These are phyloP conservation scores for Saccharomyces cerevisiae DNA, from an alignment of 805 yeast genomes.

Conservation along the genomic window DNA sequence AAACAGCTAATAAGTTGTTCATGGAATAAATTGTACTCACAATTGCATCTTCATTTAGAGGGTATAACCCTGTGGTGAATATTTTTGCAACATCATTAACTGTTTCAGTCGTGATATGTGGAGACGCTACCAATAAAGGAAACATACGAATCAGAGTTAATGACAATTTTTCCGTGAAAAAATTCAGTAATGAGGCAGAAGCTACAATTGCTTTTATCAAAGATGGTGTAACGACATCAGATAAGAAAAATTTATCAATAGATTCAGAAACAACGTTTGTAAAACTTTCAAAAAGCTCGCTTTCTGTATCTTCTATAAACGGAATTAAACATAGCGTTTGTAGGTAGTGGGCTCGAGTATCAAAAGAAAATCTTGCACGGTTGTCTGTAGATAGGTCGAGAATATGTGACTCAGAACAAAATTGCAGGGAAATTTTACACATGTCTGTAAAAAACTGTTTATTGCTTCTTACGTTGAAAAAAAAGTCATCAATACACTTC, in stretches of 20 bases:
- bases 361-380: constrained; percentile 16
- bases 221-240: constrained; percentile 13
- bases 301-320: constrained; percentile 37
- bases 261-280: constrained; percentile 42
- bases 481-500: constrained; percentile 30
- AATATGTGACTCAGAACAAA: constrained; percentile 10
- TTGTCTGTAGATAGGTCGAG: constrained; percentile 15
- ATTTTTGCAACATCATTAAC: constrained; percentile 47
- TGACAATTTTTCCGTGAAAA: constrained; percentile 28
- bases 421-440: constrained; percentile 22
- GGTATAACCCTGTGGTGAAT: constrained; percentile 59
- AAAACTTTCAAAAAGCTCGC: constrained; percentile 37
- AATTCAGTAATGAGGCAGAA: constrained; percentile 48
- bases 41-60: constrained; percentile 70
- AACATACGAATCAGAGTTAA: constrained; percentile 33
- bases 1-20: constrained; percentile 60
- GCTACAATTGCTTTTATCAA: constrained; percentile 37
- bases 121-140: constrained; percentile 51
- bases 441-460: constrained; percentile 26
- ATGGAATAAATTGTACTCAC: constrained; percentile 79
- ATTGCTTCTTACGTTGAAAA: constrained; percentile 30
- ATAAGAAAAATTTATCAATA: constrained; percentile 41
- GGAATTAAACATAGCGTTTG: constrained; percentile 28
- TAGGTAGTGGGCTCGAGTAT: constrained; percentile 33
- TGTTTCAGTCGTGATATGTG: constrained; percentile 38